phyloP scores from a whole-genome alignment of 257 asterid species.

The Gynochthodes officinalis region DNA sequence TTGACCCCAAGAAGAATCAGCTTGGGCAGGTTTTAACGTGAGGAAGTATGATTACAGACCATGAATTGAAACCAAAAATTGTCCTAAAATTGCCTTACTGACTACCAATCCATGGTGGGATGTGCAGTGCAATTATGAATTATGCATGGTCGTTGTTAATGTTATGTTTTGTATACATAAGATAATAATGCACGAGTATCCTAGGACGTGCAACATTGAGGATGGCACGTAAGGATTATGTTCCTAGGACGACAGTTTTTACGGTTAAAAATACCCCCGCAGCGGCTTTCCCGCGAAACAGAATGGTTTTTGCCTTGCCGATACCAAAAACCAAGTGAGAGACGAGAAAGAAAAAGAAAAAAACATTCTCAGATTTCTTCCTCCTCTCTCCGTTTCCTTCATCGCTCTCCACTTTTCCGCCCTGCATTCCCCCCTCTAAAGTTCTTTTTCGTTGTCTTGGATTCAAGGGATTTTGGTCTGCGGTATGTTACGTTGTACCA shows the following conservation, averaged over 20 bases:
- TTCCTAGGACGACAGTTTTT: conserved; percentile 22
- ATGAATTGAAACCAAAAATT: too few relatives aligned
- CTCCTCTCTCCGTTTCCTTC: conserved; percentile 4
- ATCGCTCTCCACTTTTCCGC: conserved; percentile 3
- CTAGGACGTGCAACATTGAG: conserved; percentile 13
- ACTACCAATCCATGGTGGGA: too few relatives aligned
- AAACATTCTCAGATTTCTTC: conserved; percentile 14
- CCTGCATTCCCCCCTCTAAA: background rate
- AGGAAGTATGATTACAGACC: too few relatives aligned
- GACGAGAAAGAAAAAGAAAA: conserved; percentile 16
- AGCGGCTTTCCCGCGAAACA: conserved; percentile 35
- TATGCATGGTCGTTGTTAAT: too few relatives aligned
- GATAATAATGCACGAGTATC: too few relatives aligned
- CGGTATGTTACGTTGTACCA: conserved; percentile 11
- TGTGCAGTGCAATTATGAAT: too few relatives aligned
- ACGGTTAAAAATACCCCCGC: conserved; percentile 18
- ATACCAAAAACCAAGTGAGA: conserved; percentile 12
- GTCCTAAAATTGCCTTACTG: too few relatives aligned
- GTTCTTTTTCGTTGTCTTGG: background rate
- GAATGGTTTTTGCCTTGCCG: conserved; percentile 21
- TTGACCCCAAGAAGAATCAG: too few relatives aligned
- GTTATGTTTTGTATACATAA: too few relatives aligned
- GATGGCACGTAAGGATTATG: conserved; percentile 2
- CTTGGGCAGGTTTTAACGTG: too few relatives aligned
- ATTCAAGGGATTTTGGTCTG: conserved; percentile 4